phyloP scores from a whole-genome alignment of 495 filamentous ascomycete species.

The Hyaloscypha hepaticicola region DNA sequence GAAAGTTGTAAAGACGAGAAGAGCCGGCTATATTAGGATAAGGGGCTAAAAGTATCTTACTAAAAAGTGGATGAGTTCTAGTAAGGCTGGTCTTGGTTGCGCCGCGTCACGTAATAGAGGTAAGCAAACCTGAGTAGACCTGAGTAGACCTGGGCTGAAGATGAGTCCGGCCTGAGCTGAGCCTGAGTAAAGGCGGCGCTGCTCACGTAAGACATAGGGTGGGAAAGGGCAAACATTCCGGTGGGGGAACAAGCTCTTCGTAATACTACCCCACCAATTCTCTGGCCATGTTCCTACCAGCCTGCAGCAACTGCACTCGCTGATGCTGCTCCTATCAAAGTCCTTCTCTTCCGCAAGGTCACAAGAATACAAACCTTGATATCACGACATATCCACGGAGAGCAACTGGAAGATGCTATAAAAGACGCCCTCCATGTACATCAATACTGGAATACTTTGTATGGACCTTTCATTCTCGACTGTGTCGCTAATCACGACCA shows the following conservation, averaged over 20 bases:
- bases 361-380: conserved; percentile 44
- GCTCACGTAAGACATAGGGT: conserved; percentile 2
- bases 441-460: conserved; percentile 45
- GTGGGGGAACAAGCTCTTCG: not conserved
- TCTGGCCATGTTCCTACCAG: conserved; percentile 48
- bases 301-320: conserved; percentile 39
- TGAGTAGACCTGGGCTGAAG: too few species aligned
- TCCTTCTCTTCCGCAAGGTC: conserved; percentile 47
- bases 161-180: not conserved
- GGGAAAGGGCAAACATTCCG: conserved; percentile 7
- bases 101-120: too few species aligned
- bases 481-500: conserved; percentile 41
- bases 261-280: conserved; percentile 3
- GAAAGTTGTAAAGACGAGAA: too few species aligned
- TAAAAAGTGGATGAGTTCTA: too few species aligned
- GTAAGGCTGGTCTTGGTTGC: too few species aligned
- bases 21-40: too few species aligned
- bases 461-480: conserved; percentile 44
- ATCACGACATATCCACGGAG: conserved; percentile 29
- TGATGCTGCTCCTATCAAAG: conserved; percentile 48
- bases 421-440: conserved; percentile 38
- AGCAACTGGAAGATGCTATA: conserved; percentile 40
- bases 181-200: conserved; percentile 7
- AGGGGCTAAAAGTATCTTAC: too few species aligned
- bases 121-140: too few species aligned